A percentile compares a stretch with the other conserved stretches of the same genome.
These are phyloP conservation scores for Sporisorium graminicola DNA, from an alignment of 1,284 basidiomycete species.

Conservation along the genomic window DNA sequence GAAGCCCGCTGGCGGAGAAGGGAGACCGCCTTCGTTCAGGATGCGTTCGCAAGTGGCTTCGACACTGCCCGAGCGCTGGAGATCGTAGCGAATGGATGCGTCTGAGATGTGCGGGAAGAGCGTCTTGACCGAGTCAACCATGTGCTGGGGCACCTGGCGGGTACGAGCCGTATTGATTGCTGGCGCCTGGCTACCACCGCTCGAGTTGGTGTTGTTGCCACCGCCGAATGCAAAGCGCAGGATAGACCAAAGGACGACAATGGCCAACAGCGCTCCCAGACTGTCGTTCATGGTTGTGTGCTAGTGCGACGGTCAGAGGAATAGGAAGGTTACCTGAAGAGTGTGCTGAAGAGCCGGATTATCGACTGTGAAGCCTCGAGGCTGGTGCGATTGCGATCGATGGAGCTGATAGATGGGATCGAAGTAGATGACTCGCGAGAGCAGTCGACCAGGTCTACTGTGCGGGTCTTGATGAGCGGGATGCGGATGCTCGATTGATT, in stretches of 20 bases:
- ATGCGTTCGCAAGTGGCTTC: slow-evolving; percentile 64
- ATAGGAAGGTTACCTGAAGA: neutral
- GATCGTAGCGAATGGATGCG: slow-evolving; percentile 62
- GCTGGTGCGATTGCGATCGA: neutral
- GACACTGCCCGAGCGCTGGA: slow-evolving; percentile 54
- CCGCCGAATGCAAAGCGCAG: slow-evolving; percentile 60
- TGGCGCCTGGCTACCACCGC: slow-evolving; percentile 15
- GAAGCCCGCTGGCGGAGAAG: slow-evolving; percentile 52
- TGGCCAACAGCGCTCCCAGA: slow-evolving; percentile 62
- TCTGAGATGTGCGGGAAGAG: slow-evolving; percentile 66
- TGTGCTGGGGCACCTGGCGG: slow-evolving; percentile 49
- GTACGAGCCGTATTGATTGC: slow-evolving; percentile 40
- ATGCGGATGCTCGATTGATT: neutral
- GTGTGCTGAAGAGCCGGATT: neutral
- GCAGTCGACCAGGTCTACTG: neutral
- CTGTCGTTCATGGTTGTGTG: slow-evolving; percentile 61
- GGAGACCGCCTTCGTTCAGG: slow-evolving; percentile 61
- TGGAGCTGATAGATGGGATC: neutral
- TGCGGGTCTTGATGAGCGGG: neutral
- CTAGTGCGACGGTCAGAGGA: neutral
- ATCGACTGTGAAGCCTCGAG: no score
- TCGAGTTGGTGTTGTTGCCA: slow-evolving; percentile 19
- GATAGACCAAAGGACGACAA: slow-evolving; percentile 62
- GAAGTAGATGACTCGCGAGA: neutral
- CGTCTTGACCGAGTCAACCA: slow-evolving; percentile 59